A percentile compares a stretch with the other conserved stretches of the same genome.
These are phyloP conservation scores for Millerozyma acaciae DNA, from an alignment of 805 yeast species.

Conservation along the genomic window DNA sequence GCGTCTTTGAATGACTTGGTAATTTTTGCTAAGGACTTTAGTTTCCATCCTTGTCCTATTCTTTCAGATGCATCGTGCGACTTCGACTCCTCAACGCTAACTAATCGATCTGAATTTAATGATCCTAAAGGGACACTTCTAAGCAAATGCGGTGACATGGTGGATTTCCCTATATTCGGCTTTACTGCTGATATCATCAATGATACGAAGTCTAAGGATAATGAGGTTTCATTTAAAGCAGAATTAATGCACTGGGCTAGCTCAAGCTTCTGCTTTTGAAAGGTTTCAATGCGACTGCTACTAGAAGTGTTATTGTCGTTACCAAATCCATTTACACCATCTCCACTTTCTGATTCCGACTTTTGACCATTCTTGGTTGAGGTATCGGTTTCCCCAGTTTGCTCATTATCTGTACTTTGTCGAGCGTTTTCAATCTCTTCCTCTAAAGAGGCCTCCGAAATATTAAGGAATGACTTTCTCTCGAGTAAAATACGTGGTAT, in stretches of 20 bases:
- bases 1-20: conserved; percentile 49
- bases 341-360: not conserved
- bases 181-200: conserved; percentile 72
- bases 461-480: conserved; percentile 53
- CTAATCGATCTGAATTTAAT: conserved; percentile 47
- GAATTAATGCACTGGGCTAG: conserved; percentile 50
- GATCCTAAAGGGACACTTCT: conserved; percentile 76
- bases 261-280: conserved; percentile 49
- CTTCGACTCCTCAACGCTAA: conserved; percentile 14
- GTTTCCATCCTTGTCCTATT: conserved; percentile 80
- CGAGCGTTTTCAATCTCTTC: conserved; percentile 38
- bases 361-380: conserved; percentile 8
- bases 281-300: conserved; percentile 32
- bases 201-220: conserved; percentile 84
- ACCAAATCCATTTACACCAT: conserved; percentile 12
- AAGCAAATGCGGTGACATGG: conserved; percentile 81
- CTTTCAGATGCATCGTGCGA: conserved; percentile 25
- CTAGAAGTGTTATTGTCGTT: conserved; percentile 11
- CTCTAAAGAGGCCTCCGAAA: conserved; percentile 53
- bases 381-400: conserved; percentile 6
- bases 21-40: conserved; percentile 60
- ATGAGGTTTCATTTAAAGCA: conserved; percentile 85
- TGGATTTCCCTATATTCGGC: conserved; percentile 81
- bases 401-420: conserved; percentile 3
- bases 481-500: conserved; percentile 59